Evolutionary conservation across 2,329 filamentous ascomycete genomes (phyloP), one percentile per base, ranked within the genome.

Genomic region (Aspergillus brunneoviolaceus): DNA sequence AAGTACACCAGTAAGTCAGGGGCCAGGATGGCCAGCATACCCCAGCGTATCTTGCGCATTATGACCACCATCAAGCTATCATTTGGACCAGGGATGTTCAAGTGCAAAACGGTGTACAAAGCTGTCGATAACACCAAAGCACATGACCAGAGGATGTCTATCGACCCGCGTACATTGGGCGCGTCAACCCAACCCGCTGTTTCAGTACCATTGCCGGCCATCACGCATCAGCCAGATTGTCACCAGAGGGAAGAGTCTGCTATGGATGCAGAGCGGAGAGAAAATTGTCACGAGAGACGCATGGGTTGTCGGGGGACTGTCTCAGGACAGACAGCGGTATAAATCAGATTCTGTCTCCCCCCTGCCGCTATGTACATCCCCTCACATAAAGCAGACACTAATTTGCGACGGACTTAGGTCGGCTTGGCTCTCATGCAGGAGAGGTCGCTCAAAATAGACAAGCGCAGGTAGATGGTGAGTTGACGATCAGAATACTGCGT

Each of bases 101-200:
- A 31, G 11, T 51, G 49, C 6, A 57, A 33, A 14, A 51, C 49
- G n/a, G 55, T 51, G 49, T 49, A 57, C 9, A 51, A 33, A n/a
- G 48, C 49, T n/a, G 49, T 33, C 7, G 49, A 57, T 23, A 57
- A 33, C 2, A 51, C 49, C 23, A 51, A 57, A 4, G 21, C 48
- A 23, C 49, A 57, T 33, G 49, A 39, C 55, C 55, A 57, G 33
- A 57, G 21, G n/a, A 57, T 57, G 23, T 57, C 55, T 23, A 57
- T 51, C 7, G 49, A 45, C 4, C 55, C 55, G 10, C 55, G 49
- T n/a, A 23, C 49, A 14, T 57, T 47, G 23, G 55, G 48, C 5
- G 31, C 49, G n/a, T 51, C 35, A 4, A 51, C 48, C 55, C 55
- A 57, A 16, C 55, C 55, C 48, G 31, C 53, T 10, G 21, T 31